Evolutionary conservation across 140 eudicot species (phyloP).

Genomic region (Stevia rebaudiana): DNA sequence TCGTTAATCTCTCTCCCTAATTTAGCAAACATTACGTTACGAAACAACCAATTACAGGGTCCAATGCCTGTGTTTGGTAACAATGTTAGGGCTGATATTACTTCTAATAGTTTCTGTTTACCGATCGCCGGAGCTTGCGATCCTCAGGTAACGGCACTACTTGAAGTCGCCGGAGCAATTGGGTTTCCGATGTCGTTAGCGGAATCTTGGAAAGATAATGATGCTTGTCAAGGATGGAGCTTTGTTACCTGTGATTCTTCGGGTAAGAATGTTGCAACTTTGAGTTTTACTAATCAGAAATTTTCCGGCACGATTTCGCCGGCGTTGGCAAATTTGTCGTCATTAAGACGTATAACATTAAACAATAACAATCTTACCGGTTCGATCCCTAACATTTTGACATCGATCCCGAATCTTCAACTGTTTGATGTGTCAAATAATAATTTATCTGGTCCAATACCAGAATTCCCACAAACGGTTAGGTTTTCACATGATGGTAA

Average conservation of each 20-base stretch:
- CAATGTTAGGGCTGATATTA: constrained; percentile 29
- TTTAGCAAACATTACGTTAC: constrained; percentile 36
- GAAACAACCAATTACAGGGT: constrained; percentile 53
- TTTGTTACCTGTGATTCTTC: constrained; percentile 38
- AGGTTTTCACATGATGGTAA: constrained; percentile 34
- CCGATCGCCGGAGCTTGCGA: constrained; percentile 49
- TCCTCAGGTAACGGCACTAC: constrained; percentile 44
- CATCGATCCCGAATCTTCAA: constrained; percentile 32
- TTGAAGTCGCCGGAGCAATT: constrained; percentile 36
- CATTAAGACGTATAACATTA: constrained; percentile 29
- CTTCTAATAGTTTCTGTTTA: constrained; percentile 44
- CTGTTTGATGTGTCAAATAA: constrained; percentile 54
- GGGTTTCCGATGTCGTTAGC: constrained; percentile 53
- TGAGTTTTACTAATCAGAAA: constrained; percentile 41
- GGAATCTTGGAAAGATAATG: constrained; percentile 48
- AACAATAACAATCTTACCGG: constrained; percentile 48
- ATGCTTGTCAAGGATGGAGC: constrained; percentile 44
- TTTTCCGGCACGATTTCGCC: constrained; percentile 55
- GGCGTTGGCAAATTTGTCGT: constrained; percentile 42
- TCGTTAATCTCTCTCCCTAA: constrained; percentile 20
- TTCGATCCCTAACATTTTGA: constrained; percentile 39
- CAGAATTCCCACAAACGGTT: constrained; percentile 28
- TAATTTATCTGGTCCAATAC: constrained; percentile 45
- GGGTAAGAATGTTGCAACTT: constrained; percentile 29
- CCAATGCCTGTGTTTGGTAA: constrained; percentile 39